A percentile compares a stretch with the other conserved stretches of the same genome.
These are phyloP conservation scores for Ceratocystis eucalypticola DNA, from an alignment of 2,329 filamentous ascomycete genomes.

Conservation along the genomic window DNA sequence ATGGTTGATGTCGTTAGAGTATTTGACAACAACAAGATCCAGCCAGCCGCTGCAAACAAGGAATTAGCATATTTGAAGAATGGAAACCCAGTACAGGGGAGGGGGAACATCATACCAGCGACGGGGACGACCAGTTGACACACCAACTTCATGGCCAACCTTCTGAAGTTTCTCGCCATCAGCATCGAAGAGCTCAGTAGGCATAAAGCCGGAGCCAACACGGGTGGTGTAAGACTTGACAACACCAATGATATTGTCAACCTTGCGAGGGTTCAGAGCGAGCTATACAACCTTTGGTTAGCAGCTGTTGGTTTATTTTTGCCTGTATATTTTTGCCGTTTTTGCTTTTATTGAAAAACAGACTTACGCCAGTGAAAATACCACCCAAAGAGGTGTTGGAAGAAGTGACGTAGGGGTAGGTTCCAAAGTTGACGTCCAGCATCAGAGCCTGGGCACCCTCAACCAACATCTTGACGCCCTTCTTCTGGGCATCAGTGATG, in stretches of 20 bases:
- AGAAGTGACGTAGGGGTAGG: constrained; percentile 24
- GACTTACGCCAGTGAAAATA: constrained; percentile 22
- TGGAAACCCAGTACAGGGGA: too few relatives aligned
- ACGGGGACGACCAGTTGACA: constrained; percentile 19
- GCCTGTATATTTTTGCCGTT: background rate
- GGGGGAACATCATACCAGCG: constrained; percentile 1
- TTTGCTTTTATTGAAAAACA: background rate
- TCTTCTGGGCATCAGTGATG: constrained; percentile 46
- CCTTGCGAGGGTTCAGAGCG: constrained; percentile 37
- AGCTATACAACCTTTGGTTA: constrained; percentile 19
- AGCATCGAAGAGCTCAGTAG: constrained; percentile 39
- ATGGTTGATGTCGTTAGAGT: constrained; percentile 45
- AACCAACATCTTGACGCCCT: constrained; percentile 47
- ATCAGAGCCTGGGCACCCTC: constrained; percentile 52
- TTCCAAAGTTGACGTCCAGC: constrained; percentile 48
- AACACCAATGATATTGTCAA: constrained; percentile 47
- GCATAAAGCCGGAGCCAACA: constrained; percentile 48
- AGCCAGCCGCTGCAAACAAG: constrained; percentile 34
- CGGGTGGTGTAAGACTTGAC: constrained; percentile 49
- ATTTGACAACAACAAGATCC: constrained; percentile 56
- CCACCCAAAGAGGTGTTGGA: constrained; percentile 24
- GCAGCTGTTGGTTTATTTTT: background rate
- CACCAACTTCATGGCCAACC: constrained; percentile 29
- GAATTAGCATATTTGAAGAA: background rate
- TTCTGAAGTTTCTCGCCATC: constrained; percentile 31